Base-by-base conservation (phyloP, 2,329 filamentous ascomycete species). In the Akanthomyces lecanii region DNA sequence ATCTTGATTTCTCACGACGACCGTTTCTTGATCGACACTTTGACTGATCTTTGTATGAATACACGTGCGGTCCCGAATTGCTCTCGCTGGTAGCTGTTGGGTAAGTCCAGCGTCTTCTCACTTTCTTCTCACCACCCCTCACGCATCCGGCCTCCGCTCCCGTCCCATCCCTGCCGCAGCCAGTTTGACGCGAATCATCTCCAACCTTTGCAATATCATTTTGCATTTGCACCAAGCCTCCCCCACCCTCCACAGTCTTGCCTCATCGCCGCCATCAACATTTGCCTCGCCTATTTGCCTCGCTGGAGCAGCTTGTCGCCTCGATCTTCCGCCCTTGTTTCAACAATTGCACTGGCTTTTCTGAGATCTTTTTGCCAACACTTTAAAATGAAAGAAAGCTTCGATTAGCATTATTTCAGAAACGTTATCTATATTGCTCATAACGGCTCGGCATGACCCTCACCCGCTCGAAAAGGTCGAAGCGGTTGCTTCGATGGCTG, bases 401-500 rank as follows among this genome's bases (percentile, higher is more conserved):
- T 36, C 61, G 48, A 63, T 58, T 63, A 63, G 61, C 54, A 57
- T 63, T 63, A 59, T 63, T 63, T 59, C 61, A 62, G 42, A 62
- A 62, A 62, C 50, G 59, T 61, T 61, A 61, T 62, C 42, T 45
- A 53, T 63, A 63, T 50, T 42, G 28, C 55, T 18, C 48, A 67
- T 56, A 36, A 47, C 60, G 60, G 23, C 33, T 50, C 60, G 60
- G 33, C 60, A 72, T 71, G 69, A 68, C 69, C 63, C 64, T 72
- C 64, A 71, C 70, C 42, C 66, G 63, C 28, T 69, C 66, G 53
- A 67, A 65, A 62, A 65, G 69, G 55, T 73, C 77, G 8, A 69
- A 71, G 28, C 79, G 79, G 64, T 71, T 80, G 23, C 61, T 71
- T 40, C 78, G 76, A 42, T 70, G 66, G 53, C 65, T 72, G 36